Conservation (phyloP, 768 basidiomycete species). For the Russula vinacea region DNA sequence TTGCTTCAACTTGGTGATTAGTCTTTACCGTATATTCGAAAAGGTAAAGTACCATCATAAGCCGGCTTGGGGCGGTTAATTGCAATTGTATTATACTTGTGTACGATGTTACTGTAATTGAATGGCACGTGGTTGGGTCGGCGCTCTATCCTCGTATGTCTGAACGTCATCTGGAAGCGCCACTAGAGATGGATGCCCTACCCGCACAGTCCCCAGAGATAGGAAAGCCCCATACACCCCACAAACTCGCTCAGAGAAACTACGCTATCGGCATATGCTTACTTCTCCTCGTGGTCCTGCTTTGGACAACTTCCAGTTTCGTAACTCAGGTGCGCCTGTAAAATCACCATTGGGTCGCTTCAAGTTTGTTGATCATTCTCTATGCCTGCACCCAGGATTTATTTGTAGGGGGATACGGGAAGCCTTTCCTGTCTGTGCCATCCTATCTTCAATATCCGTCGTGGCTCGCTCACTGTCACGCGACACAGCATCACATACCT, state of each 20-base stretch:
- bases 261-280: constrained; percentile 63
- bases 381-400: constrained; percentile 37
- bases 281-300: constrained; percentile 69
- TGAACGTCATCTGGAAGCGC: constrained; percentile 9
- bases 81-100: background rate
- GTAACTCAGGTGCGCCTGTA: constrained; percentile 62
- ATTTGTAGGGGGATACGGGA: constrained; percentile 71
- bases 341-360: background rate
- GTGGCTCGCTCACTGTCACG: constrained; percentile 10
- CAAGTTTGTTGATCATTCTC: background rate
- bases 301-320: constrained; percentile 90
- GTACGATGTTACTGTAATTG: background rate
- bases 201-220: constrained; percentile 2
- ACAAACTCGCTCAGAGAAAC: constrained; percentile 33
- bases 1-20: constrained; percentile 80
- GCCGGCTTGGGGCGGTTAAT: constrained; percentile 8
- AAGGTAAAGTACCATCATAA: constrained; percentile 71
- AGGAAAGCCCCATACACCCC: constrained; percentile 4
- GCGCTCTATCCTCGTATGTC: background rate
- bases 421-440: constrained; percentile 77
- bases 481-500: constrained; percentile 74
- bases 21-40: constrained; percentile 82
- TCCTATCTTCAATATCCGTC: constrained; percentile 3
- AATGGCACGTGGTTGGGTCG: background rate
- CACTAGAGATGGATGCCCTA: constrained; percentile 27